phyloP scores from a whole-genome alignment of 768 basidiomycete genomes.

The Lentinus tigrinus region DNA sequence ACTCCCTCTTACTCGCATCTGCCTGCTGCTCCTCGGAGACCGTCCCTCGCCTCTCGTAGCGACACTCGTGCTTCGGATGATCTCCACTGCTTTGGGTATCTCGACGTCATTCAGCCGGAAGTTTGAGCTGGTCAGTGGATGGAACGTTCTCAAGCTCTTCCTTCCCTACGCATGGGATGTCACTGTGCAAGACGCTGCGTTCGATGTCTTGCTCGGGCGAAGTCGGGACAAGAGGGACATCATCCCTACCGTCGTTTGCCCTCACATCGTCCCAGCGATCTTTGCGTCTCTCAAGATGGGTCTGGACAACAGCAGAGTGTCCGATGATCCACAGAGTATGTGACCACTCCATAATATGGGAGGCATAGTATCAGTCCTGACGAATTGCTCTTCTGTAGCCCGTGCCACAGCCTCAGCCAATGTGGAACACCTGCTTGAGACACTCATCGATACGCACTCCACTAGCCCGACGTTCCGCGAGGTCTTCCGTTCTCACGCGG shows the following conservation, averaged over 20 bases:
- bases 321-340: slow-evolving; percentile 27
- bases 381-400: background rate
- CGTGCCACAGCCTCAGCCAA: slow-evolving; percentile 30
- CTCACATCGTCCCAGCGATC: slow-evolving; percentile 71
- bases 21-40: slow-evolving; percentile 76
- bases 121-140: slow-evolving; percentile 85
- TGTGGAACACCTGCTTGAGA: slow-evolving; percentile 65
- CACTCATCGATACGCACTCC: slow-evolving; percentile 67
- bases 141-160: slow-evolving; percentile 69
- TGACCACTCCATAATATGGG: background rate
- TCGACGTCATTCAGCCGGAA: slow-evolving; percentile 71
- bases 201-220: slow-evolving; percentile 67
- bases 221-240: slow-evolving; percentile 17
- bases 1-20: slow-evolving; percentile 77
- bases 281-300: slow-evolving; percentile 66
- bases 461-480: slow-evolving; percentile 66
- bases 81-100: slow-evolving; percentile 52
- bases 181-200: slow-evolving; percentile 62
- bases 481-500: slow-evolving; percentile 70
- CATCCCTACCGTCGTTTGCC: slow-evolving; percentile 46
- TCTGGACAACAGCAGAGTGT: slow-evolving; percentile 29
- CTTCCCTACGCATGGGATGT: slow-evolving; percentile 69
- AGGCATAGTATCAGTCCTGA: background rate
- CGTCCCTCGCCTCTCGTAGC: slow-evolving; percentile 62
- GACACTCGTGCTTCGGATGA: slow-evolving; percentile 57